phyloP scores from a whole-genome alignment of 805 yeast species.

The Millerago galiae region DNA sequence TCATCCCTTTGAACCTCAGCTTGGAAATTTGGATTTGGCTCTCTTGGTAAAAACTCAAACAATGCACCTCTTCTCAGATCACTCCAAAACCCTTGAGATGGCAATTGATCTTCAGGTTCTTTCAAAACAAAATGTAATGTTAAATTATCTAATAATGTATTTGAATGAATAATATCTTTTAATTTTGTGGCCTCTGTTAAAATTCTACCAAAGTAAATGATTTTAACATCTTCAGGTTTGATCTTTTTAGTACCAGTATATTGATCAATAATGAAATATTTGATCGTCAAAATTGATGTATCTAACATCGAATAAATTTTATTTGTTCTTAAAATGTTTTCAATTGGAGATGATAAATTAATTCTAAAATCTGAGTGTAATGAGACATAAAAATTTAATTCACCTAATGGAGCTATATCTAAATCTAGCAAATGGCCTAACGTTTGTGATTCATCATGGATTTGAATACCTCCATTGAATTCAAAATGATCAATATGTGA shows the following conservation, averaged over 20 bases:
- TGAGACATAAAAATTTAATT: conserved; percentile 23
- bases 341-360: conserved; percentile 21
- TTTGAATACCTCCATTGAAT: conserved; percentile 15
- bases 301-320: conserved; percentile 12
- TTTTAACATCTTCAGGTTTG: conserved; percentile 16
- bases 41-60: conserved; percentile 27
- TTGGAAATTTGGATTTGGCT: conserved; percentile 23
- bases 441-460: conserved; percentile 16
- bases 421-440: conserved; percentile 25
- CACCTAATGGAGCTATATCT: conserved; percentile 30
- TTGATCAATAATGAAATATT: conserved; percentile 22
- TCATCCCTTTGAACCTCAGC: conserved; percentile 21
- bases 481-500: conserved; percentile 14
- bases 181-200: conserved; percentile 16
- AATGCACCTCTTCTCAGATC: conserved; percentile 22
- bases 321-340: conserved; percentile 9
- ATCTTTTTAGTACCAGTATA: conserved; percentile 14
- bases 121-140: conserved; percentile 19
- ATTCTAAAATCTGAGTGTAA: conserved; percentile 19
- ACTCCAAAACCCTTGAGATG: conserved; percentile 22
- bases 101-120: conserved; percentile 12
- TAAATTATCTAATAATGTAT: neutral
- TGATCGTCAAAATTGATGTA: conserved; percentile 17
- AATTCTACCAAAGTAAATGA: conserved; percentile 23
- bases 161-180: conserved; percentile 10